phyloP scores from a whole-genome alignment of 202 grass and related monocot genomes.

The Carex sylvatica region DNA sequence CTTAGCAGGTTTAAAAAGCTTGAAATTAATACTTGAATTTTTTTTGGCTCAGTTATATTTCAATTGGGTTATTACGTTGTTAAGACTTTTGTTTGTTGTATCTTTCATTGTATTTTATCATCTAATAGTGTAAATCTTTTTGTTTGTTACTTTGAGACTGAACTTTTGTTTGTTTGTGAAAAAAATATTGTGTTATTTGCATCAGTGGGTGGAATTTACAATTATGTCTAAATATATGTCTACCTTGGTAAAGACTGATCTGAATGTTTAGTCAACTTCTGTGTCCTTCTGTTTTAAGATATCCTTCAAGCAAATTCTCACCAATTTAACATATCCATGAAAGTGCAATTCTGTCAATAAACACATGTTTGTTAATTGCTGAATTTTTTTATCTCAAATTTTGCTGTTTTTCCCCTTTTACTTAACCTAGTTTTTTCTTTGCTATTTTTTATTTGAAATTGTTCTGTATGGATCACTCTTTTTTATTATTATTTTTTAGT shows the following conservation, averaged over 20 bases:
- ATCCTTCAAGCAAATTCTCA: background rate
- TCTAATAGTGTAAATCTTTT: too few relatives aligned
- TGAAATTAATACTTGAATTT: background rate
- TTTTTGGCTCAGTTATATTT: background rate
- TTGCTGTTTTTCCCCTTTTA: background rate
- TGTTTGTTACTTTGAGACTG: too few relatives aligned
- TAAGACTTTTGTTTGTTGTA: too few relatives aligned
- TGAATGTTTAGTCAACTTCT: background rate
- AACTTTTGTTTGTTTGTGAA: too few relatives aligned
- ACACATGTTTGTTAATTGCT: background rate
- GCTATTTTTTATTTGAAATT: background rate
- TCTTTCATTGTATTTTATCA: too few relatives aligned
- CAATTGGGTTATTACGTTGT: background rate
- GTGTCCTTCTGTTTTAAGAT: background rate
- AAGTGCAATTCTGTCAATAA: background rate
- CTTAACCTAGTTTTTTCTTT: background rate
- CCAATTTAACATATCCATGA: background rate
- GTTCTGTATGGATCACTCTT: background rate
- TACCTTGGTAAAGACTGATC: background rate
- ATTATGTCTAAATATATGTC: background rate
- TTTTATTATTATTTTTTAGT: background rate
- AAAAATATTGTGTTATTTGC: too few relatives aligned
- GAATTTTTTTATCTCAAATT: background rate
- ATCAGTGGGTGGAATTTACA: background rate
- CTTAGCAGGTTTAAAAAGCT: background rate